phyloP scores from a whole-genome alignment of 495 filamentous ascomycete species.

The Sabuloglossum arenarium region DNA sequence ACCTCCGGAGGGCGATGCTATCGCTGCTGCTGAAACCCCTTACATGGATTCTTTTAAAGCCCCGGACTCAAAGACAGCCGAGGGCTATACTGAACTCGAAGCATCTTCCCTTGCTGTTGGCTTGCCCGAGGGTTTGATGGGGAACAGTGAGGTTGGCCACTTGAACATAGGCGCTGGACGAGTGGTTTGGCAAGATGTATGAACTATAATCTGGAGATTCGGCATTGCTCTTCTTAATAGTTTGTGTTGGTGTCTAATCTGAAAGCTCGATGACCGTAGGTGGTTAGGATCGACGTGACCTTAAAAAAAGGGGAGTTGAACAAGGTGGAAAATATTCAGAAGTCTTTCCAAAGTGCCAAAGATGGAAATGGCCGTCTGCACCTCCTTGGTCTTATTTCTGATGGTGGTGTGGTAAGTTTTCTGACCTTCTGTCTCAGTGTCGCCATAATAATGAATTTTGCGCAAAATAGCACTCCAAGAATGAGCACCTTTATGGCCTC shows the following conservation, averaged over 20 bases:
- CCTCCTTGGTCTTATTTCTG: conserved; percentile 71
- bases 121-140: conserved; percentile 92
- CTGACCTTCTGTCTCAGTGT: not conserved
- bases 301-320: conserved; percentile 75
- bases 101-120: conserved; percentile 92
- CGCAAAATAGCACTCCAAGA: conserved; percentile 53
- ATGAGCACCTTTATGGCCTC: conserved; percentile 73
- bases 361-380: conserved; percentile 81
- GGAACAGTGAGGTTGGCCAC: conserved; percentile 95
- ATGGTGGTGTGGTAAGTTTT: conserved; percentile 63
- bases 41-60: conserved; percentile 63
- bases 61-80: conserved; percentile 38
- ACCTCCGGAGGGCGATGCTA: conserved; percentile 76
- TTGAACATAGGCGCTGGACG: conserved; percentile 94
- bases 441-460: conserved; percentile 7
- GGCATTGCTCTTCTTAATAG: not conserved
- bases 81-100: conserved; percentile 74
- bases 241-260: not conserved
- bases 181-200: conserved; percentile 93
- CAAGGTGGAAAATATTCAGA: conserved; percentile 56
- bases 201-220: not conserved
- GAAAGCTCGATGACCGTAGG: not conserved
- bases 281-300: conserved; percentile 88
- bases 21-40: conserved; percentile 76
- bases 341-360: conserved; percentile 63